Evolutionary conservation across 73 alveolate species (phyloP), one percentile per base, ranked within the genome.

Genomic region (Durusdinium trenchii): DNA sequence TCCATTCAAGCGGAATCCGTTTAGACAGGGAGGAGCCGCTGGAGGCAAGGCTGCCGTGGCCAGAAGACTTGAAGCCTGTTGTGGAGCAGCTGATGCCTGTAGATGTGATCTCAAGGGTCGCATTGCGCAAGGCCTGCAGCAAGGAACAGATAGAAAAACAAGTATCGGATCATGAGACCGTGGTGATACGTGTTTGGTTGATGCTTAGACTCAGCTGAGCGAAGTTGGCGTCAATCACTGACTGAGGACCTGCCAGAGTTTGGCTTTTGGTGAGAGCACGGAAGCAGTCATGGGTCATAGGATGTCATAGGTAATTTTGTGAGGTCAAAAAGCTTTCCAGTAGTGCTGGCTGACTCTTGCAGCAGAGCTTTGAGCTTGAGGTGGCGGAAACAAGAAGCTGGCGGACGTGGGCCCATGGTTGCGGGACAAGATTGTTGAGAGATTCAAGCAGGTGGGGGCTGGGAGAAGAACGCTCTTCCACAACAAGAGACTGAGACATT

Each of bases 381-480:
- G 94, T 75, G 99, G 99, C 12, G 99, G 99, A 30, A 75, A 94
- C 94, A 94, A 94, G 83, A 94, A 94, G 93, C 40, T 94, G 75
- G 94, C 99, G 9, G 99, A 94, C 51, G 99, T 94, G 42, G 99
- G 99, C 40, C 99, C 99, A 9, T 94, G 99, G 99, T 83, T 94
- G 52, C 91, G 93, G 28, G 99, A 94, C 94, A 91, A 91, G 78
- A 76, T 91, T 20, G 54, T 91, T 52, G 98, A 91, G 57, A 75
- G 98, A 9, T 67, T 91, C 98, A 91, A 91, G 98, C 98, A 91
- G 96, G 96, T 54, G 5, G 64, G 38, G 75, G 95, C 36, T 1
- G 42, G 78, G 7, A 67, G 26, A 45, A 45, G 47, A 35, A 9
- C 78, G 9, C n/a, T 9, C 9, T 4, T 20, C n/a, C 32, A 26